Evolutionary conservation across 192 early-diverging fungal species (phyloP).

Genomic region (Coemansia reversa): DNA sequence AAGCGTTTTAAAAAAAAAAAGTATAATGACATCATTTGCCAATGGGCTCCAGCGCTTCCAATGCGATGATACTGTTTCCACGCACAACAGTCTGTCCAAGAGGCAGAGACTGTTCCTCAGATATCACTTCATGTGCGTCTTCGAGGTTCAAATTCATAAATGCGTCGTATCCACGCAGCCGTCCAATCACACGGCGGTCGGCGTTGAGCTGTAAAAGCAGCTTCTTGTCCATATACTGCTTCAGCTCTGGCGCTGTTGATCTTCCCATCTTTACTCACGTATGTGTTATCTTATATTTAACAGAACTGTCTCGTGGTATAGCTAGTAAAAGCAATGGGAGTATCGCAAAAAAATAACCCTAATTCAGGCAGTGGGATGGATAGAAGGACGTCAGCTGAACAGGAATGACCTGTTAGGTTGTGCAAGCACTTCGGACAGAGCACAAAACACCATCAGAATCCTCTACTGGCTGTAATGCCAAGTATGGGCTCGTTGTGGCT

Average conservation of each 20-base stretch:
- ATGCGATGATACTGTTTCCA: constrained; percentile 70
- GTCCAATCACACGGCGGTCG: constrained; percentile 84
- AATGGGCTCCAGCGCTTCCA: constrained; percentile 72
- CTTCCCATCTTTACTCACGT: constrained; percentile 51
- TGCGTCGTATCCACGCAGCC: constrained; percentile 97
- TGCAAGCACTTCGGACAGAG: background rate
- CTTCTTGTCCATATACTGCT: constrained; percentile 89
- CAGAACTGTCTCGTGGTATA: background rate
- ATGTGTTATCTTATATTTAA: background rate
- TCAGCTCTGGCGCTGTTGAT: constrained; percentile 65
- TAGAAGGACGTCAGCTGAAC: background rate
- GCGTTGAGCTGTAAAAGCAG: constrained; percentile 91
- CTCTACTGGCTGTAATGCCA: background rate
- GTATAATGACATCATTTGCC: constrained; percentile 15
- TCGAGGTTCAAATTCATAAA: constrained; percentile 99
- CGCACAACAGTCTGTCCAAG: constrained; percentile 90
- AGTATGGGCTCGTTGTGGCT: background rate
- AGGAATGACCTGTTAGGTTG: background rate
- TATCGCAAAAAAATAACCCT: background rate
- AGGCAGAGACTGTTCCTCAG: constrained; percentile 61
- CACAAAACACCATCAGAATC: background rate
- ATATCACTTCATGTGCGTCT: constrained; percentile 81
- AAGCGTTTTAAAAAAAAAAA: background rate
- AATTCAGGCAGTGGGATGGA: too few relatives aligned
- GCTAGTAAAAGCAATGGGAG: background rate